Evolutionary conservation across 1,284 basidiomycete species (phyloP).

Genomic region (Coniferiporia sulphurascens): DNA sequence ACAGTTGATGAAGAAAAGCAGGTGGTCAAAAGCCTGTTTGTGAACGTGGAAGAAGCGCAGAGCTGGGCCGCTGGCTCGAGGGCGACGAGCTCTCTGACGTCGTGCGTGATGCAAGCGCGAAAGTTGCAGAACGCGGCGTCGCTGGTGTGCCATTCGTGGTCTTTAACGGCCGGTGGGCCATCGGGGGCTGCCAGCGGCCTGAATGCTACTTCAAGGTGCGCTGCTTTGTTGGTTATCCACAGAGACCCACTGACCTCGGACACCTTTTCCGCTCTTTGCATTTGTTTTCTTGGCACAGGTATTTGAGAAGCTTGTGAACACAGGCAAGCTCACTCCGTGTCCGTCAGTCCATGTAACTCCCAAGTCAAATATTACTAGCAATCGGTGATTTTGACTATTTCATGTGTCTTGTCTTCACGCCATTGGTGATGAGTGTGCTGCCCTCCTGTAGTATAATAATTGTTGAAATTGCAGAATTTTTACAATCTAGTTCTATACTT

Average conservation of each 20-base stretch:
- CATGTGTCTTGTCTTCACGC: too few species aligned
- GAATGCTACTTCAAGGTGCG: too few species aligned
- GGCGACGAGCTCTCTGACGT: slow-evolving; percentile 65
- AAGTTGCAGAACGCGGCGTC: slow-evolving; percentile 65
- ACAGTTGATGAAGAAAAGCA: too few species aligned
- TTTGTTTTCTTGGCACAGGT: not conserved
- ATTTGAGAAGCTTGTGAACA: slow-evolving; percentile 10
- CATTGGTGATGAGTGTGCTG: too few species aligned
- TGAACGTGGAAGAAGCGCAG: slow-evolving; percentile 7
- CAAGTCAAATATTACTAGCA: too few species aligned
- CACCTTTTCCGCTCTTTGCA: not conserved
- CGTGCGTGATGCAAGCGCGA: slow-evolving; percentile 61
- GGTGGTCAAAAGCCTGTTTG: not conserved
- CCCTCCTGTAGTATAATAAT: too few species aligned
- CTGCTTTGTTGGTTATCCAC: slow-evolving; percentile 40
- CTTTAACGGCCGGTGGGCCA: slow-evolving; percentile 78
- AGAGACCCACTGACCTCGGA: not conserved
- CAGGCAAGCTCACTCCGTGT: too few species aligned
- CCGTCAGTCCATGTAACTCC: too few species aligned
- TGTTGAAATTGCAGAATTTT: too few species aligned
- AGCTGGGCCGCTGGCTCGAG: slow-evolving; percentile 41
- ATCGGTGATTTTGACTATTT: too few species aligned
- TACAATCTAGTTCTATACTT: too few species aligned
- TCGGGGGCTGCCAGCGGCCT: too few species aligned
- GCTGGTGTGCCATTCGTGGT: slow-evolving; percentile 78